These are phyloP conservation scores for Onygena corvina DNA, from an alignment of 2,329 filamentous ascomycete genomes.

Conservation along the genomic window DNA sequence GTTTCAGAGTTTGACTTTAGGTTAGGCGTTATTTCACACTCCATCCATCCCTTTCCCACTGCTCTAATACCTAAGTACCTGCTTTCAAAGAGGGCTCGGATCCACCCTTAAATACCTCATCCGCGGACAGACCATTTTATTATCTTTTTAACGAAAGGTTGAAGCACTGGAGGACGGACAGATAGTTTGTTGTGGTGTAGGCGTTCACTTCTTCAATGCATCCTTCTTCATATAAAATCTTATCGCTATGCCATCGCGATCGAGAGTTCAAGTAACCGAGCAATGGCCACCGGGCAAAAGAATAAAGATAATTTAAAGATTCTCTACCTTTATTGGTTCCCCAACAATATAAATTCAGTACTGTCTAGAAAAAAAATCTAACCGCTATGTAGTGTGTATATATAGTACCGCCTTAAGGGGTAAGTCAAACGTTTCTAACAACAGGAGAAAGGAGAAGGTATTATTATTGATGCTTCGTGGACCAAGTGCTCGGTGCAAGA, in stretches of 20 bases:
- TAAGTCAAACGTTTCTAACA: neutral
- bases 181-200: neutral
- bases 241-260: no score
- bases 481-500: no score
- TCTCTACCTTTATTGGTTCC: no score
- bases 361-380: neutral
- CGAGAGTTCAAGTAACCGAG: no score
- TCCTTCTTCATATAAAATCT: neutral
- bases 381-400: neutral
- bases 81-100: neutral
- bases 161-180: neutral
- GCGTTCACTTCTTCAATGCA: conserved; percentile 2
- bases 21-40: neutral
- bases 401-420: neutral
- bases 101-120: neutral
- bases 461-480: no score
- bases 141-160: neutral
- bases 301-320: no score
- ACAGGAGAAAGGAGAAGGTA: neutral
- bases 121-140: neutral
- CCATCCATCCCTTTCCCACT: neutral
- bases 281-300: no score
- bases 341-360: no score
- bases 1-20: conserved; percentile 1
- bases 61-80: neutral